These are phyloP conservation scores for Garcileccinum viscosum DNA, from an alignment of 1,284 basidiomycete species.

Conservation along the genomic window DNA sequence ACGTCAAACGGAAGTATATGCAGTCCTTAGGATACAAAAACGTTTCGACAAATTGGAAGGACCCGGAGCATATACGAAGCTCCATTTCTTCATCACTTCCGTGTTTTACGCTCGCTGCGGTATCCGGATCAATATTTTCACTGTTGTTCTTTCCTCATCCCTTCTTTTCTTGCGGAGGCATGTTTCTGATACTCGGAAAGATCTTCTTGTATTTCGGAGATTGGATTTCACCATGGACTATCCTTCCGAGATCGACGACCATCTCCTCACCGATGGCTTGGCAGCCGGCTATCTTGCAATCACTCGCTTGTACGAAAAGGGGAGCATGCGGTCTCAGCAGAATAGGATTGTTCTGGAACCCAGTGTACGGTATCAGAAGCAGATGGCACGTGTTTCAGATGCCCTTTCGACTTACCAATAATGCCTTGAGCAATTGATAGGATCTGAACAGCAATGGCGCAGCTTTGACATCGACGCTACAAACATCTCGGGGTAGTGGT, in stretches of 20 bases:
- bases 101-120: not conserved
- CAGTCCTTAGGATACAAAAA: not conserved
- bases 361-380: not conserved
- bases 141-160: not conserved
- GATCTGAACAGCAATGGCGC: not conserved
- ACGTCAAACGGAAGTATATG: not conserved
- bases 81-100: not conserved
- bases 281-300: not conserved
- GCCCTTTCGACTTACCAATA: not conserved
- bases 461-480: not conserved
- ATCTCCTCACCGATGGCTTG: not conserved
- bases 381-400: not conserved
- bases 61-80: not conserved
- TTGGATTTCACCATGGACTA: not conserved
- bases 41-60: not conserved
- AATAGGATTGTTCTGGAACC: not conserved
- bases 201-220: not conserved
- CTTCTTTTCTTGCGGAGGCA: not conserved
- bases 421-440: not conserved
- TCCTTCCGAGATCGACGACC: not conserved
- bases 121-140: not conserved
- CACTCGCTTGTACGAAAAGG: not conserved
- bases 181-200: not conserved
- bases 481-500: not conserved
- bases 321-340: not conserved